phyloP scores from a whole-genome alignment of 306 rosid species.

The Aeschynomene evenia region DNA sequence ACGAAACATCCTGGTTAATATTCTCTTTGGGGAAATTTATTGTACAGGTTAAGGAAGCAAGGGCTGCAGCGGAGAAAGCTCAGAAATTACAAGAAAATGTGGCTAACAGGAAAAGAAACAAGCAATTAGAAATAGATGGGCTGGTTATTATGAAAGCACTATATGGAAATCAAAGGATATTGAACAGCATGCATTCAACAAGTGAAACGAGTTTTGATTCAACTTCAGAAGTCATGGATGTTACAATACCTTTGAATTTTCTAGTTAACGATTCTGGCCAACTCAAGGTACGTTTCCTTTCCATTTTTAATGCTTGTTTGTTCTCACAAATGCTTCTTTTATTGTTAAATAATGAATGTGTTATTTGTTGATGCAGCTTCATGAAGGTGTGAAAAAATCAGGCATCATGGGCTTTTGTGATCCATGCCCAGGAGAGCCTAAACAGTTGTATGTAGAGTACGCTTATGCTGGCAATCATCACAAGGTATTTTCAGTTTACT shows the following conservation, averaged over 20 bases:
- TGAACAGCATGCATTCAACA: conserved; percentile 50
- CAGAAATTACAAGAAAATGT: conserved; percentile 79
- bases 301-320: neutral
- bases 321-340: neutral
- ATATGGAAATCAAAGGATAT: conserved; percentile 58
- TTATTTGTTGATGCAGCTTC: conserved; percentile 68
- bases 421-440: conserved; percentile 87
- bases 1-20: conserved; percentile 3
- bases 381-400: conserved; percentile 86
- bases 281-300: conserved; percentile 63
- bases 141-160: conserved; percentile 71
- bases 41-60: conserved; percentile 75
- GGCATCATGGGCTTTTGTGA: conserved; percentile 97
- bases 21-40: neutral
- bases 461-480: conserved; percentile 50
- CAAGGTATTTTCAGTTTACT: conserved; percentile 51
- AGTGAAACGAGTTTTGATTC: conserved; percentile 49
- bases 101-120: conserved; percentile 79
- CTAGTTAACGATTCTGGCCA: conserved; percentile 81
- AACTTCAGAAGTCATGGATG: conserved; percentile 66
- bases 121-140: conserved; percentile 74
- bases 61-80: conserved; percentile 85
- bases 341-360: neutral
- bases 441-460: conserved; percentile 72
- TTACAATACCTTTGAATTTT: conserved; percentile 82